Conservation (phyloP, 2,329 filamentous ascomycete genomes). For the Ophiostoma ips region DNA sequence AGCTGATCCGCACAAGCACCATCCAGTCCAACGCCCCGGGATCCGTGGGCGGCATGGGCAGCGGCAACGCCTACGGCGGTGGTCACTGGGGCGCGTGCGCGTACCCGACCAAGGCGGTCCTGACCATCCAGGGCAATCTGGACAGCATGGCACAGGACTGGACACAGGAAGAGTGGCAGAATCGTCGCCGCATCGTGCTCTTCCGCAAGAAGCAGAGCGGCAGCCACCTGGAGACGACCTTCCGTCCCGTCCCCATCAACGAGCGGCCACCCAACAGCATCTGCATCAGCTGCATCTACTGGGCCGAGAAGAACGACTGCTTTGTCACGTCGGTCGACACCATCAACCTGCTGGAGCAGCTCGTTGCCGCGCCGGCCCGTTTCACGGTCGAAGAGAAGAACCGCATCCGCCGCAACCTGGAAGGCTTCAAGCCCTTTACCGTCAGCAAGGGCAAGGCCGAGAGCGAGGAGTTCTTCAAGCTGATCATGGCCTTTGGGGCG, state of each 20-base stretch:
- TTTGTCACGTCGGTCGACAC: conserved; percentile 96
- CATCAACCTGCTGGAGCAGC: conserved; percentile 82
- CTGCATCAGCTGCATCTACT: conserved; percentile 95
- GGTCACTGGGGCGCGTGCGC: conserved; percentile 70
- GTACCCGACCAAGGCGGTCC: conserved; percentile 68
- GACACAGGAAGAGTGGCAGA: conserved; percentile 67
- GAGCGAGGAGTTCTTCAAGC: conserved; percentile 94
- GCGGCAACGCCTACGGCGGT: conserved; percentile 35
- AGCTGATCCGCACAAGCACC: conserved; percentile 43
- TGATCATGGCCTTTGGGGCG: conserved; percentile 94
- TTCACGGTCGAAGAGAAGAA: conserved; percentile 99
- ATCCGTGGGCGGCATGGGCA: conserved; percentile 14
- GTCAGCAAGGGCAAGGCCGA: conserved; percentile 88
- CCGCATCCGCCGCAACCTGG: conserved; percentile 84
- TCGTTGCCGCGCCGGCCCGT: conserved; percentile 59
- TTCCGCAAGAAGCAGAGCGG: conserved; percentile 75
- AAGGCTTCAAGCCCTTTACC: conserved; percentile 83
- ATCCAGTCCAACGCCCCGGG: conserved; percentile 23
- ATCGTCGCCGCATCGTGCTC: conserved; percentile 70
- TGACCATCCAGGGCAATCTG: conserved; percentile 78
- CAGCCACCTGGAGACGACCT: conserved; percentile 67
- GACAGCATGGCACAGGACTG: conserved; percentile 72
- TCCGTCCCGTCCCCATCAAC: conserved; percentile 63
- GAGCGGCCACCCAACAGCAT: conserved; percentile 74
- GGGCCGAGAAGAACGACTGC: conserved; percentile 81